Evolutionary conservation across 192 early-diverging fungal genomes (phyloP).

Genomic region (Ramicandelaber brevisporus): DNA sequence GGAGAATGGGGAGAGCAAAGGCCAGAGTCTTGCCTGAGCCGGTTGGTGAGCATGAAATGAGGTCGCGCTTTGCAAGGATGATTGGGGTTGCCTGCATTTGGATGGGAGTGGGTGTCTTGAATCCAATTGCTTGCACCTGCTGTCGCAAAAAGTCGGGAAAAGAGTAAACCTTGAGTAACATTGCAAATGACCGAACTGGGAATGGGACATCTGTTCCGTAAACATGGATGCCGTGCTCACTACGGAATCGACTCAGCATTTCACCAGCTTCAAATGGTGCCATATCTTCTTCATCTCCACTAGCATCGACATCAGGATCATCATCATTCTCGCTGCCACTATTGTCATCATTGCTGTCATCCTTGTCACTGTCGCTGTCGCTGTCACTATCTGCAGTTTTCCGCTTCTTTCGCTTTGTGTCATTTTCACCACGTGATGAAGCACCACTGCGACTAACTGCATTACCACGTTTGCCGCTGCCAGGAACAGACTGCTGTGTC

Average conservation of each 20-base stretch:
- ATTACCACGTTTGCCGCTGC: no score
- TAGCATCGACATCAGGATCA: no score
- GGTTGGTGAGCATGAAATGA: constrained; percentile 91
- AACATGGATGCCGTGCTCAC: constrained; percentile 47
- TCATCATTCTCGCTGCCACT: no score
- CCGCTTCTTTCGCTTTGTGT: background rate
- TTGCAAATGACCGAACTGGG: constrained; percentile 57
- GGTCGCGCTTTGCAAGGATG: constrained; percentile 66
- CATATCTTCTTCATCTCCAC: no score
- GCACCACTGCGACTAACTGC: no score
- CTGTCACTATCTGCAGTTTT: constrained; percentile 4
- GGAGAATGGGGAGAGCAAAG: constrained; percentile 73
- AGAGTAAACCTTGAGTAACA: constrained; percentile 41
- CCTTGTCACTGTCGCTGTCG: constrained; percentile 8
- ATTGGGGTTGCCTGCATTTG: constrained; percentile 87
- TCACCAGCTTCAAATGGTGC: constrained; percentile 6
- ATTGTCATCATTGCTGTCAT: constrained; percentile 1
- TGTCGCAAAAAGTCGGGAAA: constrained; percentile 41
- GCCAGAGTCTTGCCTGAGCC: constrained; percentile 97
- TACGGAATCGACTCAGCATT: constrained; percentile 39
- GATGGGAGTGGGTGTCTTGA: constrained; percentile 61
- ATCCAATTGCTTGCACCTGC: constrained; percentile 41
- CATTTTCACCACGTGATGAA: no score
- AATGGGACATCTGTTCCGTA: constrained; percentile 68
- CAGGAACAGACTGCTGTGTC: no score